A percentile compares a stretch with the other conserved stretches of the same genome.
Conservation (phyloP, 2,329 filamentous ascomycete genomes). For the Grosmannia serpens region DNA sequence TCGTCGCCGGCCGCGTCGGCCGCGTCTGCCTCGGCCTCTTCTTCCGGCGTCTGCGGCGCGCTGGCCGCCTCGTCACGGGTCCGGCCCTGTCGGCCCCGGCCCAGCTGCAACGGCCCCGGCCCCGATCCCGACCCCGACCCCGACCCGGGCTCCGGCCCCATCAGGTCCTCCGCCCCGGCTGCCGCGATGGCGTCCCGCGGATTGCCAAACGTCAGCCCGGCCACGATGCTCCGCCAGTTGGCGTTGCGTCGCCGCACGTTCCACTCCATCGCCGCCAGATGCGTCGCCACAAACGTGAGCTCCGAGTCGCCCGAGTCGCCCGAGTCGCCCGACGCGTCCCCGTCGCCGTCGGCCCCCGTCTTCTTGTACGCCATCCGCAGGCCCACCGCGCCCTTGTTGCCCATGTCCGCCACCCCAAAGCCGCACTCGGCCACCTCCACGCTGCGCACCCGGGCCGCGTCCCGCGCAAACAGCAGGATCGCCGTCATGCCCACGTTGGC, state of each 20-base stretch:
- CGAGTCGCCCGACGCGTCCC: too few species aligned
- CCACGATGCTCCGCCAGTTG: conserved; percentile 80
- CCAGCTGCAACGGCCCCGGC: background rate
- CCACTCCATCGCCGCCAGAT: conserved; percentile 81
- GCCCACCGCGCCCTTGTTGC: conserved; percentile 88
- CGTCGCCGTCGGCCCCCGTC: conserved; percentile 20
- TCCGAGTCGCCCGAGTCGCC: conserved; percentile 25
- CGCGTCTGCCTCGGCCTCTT: conserved; percentile 22
- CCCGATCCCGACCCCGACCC: too few species aligned
- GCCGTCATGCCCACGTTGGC: conserved; percentile 82
- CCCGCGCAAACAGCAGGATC: conserved; percentile 71
- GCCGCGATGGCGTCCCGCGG: conserved; percentile 25
- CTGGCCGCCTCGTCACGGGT: conserved; percentile 12
- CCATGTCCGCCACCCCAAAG: conserved; percentile 78
- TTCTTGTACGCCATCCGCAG: conserved; percentile 53
- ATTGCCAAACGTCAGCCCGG: conserved; percentile 63
- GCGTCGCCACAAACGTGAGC: conserved; percentile 77
- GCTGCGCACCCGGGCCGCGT: conserved; percentile 46
- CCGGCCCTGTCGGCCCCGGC: conserved; percentile 7
- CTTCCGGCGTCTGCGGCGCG: conserved; percentile 16
- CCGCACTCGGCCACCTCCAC: conserved; percentile 75
- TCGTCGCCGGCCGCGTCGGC: conserved; percentile 12
- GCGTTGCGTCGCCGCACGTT: conserved; percentile 64
- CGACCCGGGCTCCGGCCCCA: too few species aligned
- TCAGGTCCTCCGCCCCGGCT: background rate